Evolutionary conservation across 2,329 filamentous ascomycete species (phyloP), one percentile per base, ranked within the genome.

Genomic region (Bipolaris cookei): DNA sequence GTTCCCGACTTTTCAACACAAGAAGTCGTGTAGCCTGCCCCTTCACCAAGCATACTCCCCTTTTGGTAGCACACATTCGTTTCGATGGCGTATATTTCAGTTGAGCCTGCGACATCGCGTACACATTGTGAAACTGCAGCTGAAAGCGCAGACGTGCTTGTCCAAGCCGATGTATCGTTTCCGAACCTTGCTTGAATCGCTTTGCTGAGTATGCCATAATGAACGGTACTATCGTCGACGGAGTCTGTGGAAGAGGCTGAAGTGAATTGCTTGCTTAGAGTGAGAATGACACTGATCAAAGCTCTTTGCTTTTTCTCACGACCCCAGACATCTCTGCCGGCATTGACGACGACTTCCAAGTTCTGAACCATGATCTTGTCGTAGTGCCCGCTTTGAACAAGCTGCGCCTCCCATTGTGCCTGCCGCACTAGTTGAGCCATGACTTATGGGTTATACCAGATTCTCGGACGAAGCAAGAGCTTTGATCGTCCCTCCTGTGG

Each of bases 181-280:
- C 76, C 73, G 23, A 88, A 69, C 11, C 77, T 78, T 21, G 75
- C 73, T 30, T 88, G 77, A 13, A 92, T 80, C 0, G 81, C 80
- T 76, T 92, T 91, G 77, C 86, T 88, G 13, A 92, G 80, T 8
- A 79, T 81, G 1, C 90, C 90, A 68, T 93, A 93, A 77, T 93
- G 88, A 21, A 92, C 85, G 2, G 90, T 92, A 70, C 89, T 89
- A n/a, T 76, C 75, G 43, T 86, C 83, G 32, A 93, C 82, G 7
- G 78, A 77, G 76, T 93, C 90, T 4, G 75, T 74, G 1, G 80
- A 67, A 0, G 87, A 86, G 1, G 88, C 85, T 0, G 82, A 79
- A 45, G 77, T 78, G 68, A 92, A 91, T 0, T 82, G 74, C 6
- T 77, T 69, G 13, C 76, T 73, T 58, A 92, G 81, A 3, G 80